Percentiles rank a stretch among this genome's conserved stretches.
Evolutionary conservation across 1,284 basidiomycete species (phyloP).

Genomic region (Ceratobasidium sp.): DNA sequence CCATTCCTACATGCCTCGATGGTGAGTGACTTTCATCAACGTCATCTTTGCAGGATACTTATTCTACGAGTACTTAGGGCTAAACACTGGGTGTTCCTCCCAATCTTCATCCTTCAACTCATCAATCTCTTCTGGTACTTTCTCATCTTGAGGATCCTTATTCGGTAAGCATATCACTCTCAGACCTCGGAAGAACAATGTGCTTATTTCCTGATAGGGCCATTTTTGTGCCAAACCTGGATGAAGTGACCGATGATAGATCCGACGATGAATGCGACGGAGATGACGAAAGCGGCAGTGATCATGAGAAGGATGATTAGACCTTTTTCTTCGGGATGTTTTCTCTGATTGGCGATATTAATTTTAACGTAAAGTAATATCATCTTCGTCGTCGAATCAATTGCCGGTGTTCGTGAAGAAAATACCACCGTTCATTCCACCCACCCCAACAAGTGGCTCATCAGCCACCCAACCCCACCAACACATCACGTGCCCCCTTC

Average conservation of each 20-base stretch:
- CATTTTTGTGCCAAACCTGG: conserved; percentile 51
- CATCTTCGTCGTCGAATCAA: too few species aligned
- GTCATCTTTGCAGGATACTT: conserved; percentile 68
- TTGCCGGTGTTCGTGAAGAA: too few species aligned
- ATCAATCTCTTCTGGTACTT: conserved; percentile 94
- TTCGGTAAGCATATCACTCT: conserved; percentile 60
- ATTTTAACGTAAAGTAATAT: too few species aligned
- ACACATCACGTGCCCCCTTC: neutral
- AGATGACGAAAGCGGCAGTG: too few species aligned
- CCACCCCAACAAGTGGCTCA: too few species aligned
- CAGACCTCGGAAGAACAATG: neutral
- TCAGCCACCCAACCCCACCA: too few species aligned
- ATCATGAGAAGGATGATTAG: too few species aligned
- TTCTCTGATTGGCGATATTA: too few species aligned
- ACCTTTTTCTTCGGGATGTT: too few species aligned
- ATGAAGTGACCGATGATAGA: conserved; percentile 62
- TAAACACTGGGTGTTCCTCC: conserved; percentile 82
- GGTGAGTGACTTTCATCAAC: conserved; percentile 57
- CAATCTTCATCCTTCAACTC: conserved; percentile 80
- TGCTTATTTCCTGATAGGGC: too few species aligned
- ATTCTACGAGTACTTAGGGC: too few species aligned
- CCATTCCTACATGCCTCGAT: conserved; percentile 74
- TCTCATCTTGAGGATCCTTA: conserved; percentile 79
- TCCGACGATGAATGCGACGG: conserved; percentile 62
- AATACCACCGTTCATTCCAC: too few species aligned